Conservation (phyloP, 108 stramenopile genomes). For the Skeletonema grethae region DNA sequence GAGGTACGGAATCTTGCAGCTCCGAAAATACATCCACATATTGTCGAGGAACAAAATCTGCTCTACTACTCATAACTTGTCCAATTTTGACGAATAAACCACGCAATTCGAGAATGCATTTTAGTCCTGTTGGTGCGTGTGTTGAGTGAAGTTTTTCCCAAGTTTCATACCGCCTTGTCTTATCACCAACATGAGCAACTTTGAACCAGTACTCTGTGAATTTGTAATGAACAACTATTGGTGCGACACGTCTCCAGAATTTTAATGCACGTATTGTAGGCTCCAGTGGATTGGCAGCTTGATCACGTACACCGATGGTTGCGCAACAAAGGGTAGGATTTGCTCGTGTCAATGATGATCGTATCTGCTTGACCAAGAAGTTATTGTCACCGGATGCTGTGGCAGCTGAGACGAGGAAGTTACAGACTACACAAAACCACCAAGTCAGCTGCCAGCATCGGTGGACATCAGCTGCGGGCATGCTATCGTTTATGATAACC, state of each 20-base stretch:
- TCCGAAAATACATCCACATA: constrained; percentile 59
- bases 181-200: constrained; percentile 23
- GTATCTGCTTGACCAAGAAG: not conserved
- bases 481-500: too few relatives aligned
- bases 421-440: not conserved
- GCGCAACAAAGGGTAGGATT: constrained; percentile 6
- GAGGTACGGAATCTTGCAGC: constrained; percentile 69
- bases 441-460: not conserved
- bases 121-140: constrained; percentile 49
- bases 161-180: constrained; percentile 40
- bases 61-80: constrained; percentile 63
- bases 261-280: constrained; percentile 47
- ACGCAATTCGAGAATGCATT: constrained; percentile 58
- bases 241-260: constrained; percentile 71
- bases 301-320: not conserved
- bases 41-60: constrained; percentile 74
- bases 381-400: not conserved
- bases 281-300: constrained; percentile 9
- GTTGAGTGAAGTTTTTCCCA: constrained; percentile 56
- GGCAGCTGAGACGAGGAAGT: not conserved
- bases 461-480: too few relatives aligned
- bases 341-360: constrained; percentile 6
- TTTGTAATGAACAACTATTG: constrained; percentile 73
- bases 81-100: constrained; percentile 66
- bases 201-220: constrained; percentile 65